Conservation (phyloP, 73 alveolate genomes). For the Paramecium octaurelia region DNA sequence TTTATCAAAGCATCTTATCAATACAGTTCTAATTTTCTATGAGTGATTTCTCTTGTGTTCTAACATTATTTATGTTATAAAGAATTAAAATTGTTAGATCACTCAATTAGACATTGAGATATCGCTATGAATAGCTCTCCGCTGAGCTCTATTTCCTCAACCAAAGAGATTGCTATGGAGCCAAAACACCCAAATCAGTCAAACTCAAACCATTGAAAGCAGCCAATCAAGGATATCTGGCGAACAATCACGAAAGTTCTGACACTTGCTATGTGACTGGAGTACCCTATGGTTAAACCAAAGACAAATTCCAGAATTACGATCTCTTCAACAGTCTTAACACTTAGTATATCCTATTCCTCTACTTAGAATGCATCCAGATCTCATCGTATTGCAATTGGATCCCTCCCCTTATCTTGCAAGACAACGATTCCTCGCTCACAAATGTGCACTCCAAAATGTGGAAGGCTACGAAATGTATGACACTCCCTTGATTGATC, state of each 20-base stretch:
- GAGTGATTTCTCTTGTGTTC: background rate
- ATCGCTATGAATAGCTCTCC: slow-evolving; percentile 39
- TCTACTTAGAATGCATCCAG: slow-evolving; percentile 41
- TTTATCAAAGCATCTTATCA: background rate
- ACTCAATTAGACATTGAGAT: background rate
- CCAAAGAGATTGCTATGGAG: slow-evolving; percentile 50
- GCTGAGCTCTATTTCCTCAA: slow-evolving; percentile 55
- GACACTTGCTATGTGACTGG: slow-evolving; percentile 47
- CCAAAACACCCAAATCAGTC: slow-evolving; percentile 21
- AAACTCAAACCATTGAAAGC: slow-evolving; percentile 42
- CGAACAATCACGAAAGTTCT: slow-evolving; percentile 30
- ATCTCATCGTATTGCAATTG: slow-evolving; percentile 37
- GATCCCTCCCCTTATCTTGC: slow-evolving; percentile 63
- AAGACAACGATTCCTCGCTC: slow-evolving; percentile 59
- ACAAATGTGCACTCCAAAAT: slow-evolving; percentile 53
- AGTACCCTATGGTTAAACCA: slow-evolving; percentile 51
- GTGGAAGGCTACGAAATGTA: slow-evolving; percentile 56
- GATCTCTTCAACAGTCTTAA: slow-evolving; percentile 37
- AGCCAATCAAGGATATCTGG: slow-evolving; percentile 27
- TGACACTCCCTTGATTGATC: slow-evolving; percentile 63
- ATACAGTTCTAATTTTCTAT: background rate
- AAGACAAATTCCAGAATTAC: slow-evolving; percentile 39
- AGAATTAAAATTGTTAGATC: slow-evolving; percentile 25
- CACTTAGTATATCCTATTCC: background rate
- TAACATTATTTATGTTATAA: slow-evolving; percentile 22